These are phyloP conservation scores for Aurantiochytrium sp. DNA, from an alignment of 108 stramenopile genomes.

Conservation along the genomic window DNA sequence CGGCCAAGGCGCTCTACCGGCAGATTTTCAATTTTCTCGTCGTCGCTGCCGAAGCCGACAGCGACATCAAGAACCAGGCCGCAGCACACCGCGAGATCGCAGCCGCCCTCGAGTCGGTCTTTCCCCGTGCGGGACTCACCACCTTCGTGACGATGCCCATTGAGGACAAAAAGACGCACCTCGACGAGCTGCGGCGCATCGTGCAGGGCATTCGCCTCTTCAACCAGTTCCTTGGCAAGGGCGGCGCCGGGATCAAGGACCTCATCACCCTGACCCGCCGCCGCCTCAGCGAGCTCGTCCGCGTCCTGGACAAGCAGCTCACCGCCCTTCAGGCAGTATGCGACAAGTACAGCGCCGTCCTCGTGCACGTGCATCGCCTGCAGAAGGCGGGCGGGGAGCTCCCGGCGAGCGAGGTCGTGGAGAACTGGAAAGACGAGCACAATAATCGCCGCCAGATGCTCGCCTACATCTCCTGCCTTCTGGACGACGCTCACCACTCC, in stretches of 20 bases:
- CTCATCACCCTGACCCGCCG: background rate
- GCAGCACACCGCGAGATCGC: constrained; percentile 54
- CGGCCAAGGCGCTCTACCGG: constrained; percentile 52
- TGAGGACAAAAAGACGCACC: constrained; percentile 55
- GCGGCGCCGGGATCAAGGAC: constrained; percentile 50
- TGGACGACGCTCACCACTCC: constrained; percentile 50
- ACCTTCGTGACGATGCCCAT: constrained; percentile 47
- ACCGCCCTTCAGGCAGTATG: constrained; percentile 9
- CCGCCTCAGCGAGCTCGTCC: constrained; percentile 26
- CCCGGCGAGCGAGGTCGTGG: constrained; percentile 18
- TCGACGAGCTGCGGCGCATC: constrained; percentile 56
- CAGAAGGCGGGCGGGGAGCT: background rate
- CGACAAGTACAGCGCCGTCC: constrained; percentile 35
- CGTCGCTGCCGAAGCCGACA: constrained; percentile 9
- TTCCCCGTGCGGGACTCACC: constrained; percentile 60
- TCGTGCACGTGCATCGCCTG: background rate
- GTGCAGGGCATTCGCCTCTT: constrained; percentile 63
- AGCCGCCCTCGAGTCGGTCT: constrained; percentile 61
- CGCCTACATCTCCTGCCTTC: constrained; percentile 48
- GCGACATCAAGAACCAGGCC: background rate
- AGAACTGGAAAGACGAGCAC: constrained; percentile 60
- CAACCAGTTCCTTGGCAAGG: constrained; percentile 56
- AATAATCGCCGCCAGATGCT: constrained; percentile 59
- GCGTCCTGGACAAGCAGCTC: background rate
- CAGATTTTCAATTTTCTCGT: constrained; percentile 57